Base-by-base conservation (phyloP, 73 alveolate species). In the Symbiodinium natans region DNA sequence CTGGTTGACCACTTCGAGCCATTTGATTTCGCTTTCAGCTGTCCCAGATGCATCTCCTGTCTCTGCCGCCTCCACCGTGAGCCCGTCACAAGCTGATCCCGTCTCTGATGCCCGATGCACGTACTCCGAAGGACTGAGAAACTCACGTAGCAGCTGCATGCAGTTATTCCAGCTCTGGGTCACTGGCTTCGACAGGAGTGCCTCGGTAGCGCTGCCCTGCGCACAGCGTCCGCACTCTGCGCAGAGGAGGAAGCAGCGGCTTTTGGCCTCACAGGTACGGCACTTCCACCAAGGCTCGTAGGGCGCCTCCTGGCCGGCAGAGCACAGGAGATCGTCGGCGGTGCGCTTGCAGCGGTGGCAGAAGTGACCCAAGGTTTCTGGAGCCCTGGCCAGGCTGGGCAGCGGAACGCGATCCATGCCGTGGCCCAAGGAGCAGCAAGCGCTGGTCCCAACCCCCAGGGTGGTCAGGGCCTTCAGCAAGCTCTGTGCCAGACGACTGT, bases 211-310 rank as follows among this genome's bases (percentile, higher is more conserved):
- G 19, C 27, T 5, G 63, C n/a, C 77, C 77, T 59, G 77, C 77
- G 34, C 77, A 34, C 3, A 59, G n/a, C 34, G 77, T 34, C 38
- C 77, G 77, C 77, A 59, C 77, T 59, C 77, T 9, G 77, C 31
- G 77, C 77, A 59, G 38, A 59, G 34, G 77, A 59, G 31, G 34
- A 59, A 19, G 77, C 31, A 8, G 77, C 77, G 77, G 34, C 77
- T 5, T 27, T 59, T 59, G 36, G 77, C 77, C 8, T n/a, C 77
- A 33, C 92, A 83, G n/a, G 8, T 25, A 29, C 92, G 92, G 41
- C 92, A 83, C 74, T 83, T 83, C 92, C 92, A 83, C 92, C 92
- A 83, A 41, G 92, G 92, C 33, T 83, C 92, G 43, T 33, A 21
- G 8, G 77, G 77, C n/a, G 71, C 41, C 41, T 73, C 83, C 42